Conservation (phyloP, 2,329 filamentous ascomycete genomes). For the Nigrograna mackinnonii region DNA sequence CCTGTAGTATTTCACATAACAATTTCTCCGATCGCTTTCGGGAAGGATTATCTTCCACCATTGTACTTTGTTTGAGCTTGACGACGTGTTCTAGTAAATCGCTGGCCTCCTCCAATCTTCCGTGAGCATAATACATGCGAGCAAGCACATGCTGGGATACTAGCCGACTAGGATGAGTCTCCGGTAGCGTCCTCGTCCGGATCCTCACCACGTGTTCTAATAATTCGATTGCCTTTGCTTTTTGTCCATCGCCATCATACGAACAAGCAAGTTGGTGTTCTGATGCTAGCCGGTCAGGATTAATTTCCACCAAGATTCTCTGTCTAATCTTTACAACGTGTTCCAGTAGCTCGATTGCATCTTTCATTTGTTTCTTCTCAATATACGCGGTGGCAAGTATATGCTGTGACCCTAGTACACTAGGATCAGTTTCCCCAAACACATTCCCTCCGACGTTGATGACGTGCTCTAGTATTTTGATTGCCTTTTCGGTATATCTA, state of each 20-base stretch:
- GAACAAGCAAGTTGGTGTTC: not conserved
- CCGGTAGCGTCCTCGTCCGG: slow-evolving; percentile 6
- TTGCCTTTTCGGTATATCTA: slow-evolving; percentile 4
- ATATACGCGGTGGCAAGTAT: slow-evolving; percentile 1
- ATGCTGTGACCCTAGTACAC: slow-evolving; percentile 5
- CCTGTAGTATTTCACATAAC: too few species aligned
- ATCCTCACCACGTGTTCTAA: slow-evolving; percentile 6
- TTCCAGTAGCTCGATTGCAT: slow-evolving; percentile 1
- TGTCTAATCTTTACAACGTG: not conserved
- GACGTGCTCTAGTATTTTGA: slow-evolving; percentile 6
- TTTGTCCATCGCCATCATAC: not conserved
- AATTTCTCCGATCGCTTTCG: too few species aligned
- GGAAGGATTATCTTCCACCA: not conserved
- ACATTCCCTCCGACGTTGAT: slow-evolving; percentile 4
- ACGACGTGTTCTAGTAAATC: not conserved
- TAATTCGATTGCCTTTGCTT: not conserved
- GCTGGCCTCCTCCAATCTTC: not conserved
- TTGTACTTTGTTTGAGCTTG: not conserved
- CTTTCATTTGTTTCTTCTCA: not conserved
- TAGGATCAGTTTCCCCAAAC: slow-evolving; percentile 4
- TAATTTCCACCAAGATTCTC: not conserved
- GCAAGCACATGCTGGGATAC: slow-evolving; percentile 14
- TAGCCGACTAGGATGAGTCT: slow-evolving; percentile 9
- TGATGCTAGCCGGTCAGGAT: not conserved
- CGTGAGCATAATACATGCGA: slow-evolving; percentile 1